Conservation (phyloP, 2,329 filamentous ascomycete genomes). For the Xylariaceae sp. region DNA sequence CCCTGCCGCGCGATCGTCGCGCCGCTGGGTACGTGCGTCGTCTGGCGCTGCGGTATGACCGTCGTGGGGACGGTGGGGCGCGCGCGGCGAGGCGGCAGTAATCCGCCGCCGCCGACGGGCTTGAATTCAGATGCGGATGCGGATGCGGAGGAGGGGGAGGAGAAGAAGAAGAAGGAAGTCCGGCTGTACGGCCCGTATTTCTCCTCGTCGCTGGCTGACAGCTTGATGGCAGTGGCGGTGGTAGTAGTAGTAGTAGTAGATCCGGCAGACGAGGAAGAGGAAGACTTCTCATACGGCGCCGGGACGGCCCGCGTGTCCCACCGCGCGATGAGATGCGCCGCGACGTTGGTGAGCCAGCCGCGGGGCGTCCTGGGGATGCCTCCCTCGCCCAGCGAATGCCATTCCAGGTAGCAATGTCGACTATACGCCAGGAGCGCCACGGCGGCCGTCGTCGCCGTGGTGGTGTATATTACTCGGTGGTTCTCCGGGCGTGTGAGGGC, state of each 20-base stretch:
- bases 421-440: slow-evolving; percentile 30
- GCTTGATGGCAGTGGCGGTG: slow-evolving; percentile 7
- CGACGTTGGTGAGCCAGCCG: slow-evolving; percentile 49
- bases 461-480: slow-evolving; percentile 1
- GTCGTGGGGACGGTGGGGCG: slow-evolving; percentile 44
- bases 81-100: slow-evolving; percentile 11
- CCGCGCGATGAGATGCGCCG: slow-evolving; percentile 42
- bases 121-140: too few relatives aligned
- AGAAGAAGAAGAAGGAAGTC: neutral
- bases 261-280: too few relatives aligned
- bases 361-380: slow-evolving; percentile 50
- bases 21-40: slow-evolving; percentile 29
- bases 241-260: slow-evolving; percentile 17
- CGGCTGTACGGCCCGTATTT: neutral
- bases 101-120: neutral
- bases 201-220: slow-evolving; percentile 14
- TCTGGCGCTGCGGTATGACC: slow-evolving; percentile 49
- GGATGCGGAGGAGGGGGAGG: too few relatives aligned
- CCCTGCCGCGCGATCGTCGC: slow-evolving; percentile 31
- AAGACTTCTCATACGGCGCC: slow-evolving; percentile 36
- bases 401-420: slow-evolving; percentile 46
- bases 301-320: slow-evolving; percentile 41
- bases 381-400: slow-evolving; percentile 50
- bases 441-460: slow-evolving; percentile 9
- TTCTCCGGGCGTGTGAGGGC: neutral